These are phyloP conservation scores for Apiospora malaysiana DNA, from an alignment of 2,329 filamentous ascomycete species.

Conservation along the genomic window DNA sequence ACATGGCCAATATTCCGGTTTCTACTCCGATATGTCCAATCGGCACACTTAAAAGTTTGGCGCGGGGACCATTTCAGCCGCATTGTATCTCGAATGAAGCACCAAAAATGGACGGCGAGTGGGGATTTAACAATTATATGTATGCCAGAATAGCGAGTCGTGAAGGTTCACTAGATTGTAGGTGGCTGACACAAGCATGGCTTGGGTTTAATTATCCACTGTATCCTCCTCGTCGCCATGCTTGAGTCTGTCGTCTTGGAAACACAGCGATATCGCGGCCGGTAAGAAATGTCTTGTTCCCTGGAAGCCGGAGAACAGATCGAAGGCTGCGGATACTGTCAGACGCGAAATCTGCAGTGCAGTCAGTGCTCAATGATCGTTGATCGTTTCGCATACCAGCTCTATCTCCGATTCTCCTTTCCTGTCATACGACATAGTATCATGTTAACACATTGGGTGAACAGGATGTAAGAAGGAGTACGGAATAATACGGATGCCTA, in stretches of 20 bases:
- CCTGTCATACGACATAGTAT: not conserved
- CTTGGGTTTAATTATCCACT: not conserved
- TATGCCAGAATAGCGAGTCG: not conserved
- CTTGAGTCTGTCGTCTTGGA: not conserved
- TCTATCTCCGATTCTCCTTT: not conserved
- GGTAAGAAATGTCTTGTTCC: too few relatives aligned
- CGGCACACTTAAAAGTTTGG: not conserved
- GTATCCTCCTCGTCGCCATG: not conserved
- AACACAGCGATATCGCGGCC: too few relatives aligned
- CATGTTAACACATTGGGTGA: not conserved
- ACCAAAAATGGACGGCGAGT: not conserved
- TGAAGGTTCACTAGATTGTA: not conserved
- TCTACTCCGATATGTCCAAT: not conserved
- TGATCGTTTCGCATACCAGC: not conserved
- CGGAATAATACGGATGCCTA: too few relatives aligned
- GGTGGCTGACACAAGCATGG: not conserved
- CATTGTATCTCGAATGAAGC: not conserved
- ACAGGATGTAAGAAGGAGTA: too few relatives aligned
- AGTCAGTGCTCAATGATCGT: not conserved
- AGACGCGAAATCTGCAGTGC: not conserved
- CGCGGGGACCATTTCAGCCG: constrained; percentile 7
- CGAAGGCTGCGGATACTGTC: not conserved
- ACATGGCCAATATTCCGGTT: not conserved
- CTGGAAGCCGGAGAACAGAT: not conserved
- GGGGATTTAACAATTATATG: not conserved